These are phyloP conservation scores for Komagataella mondaviorum DNA, from an alignment of 805 yeast genomes.

Conservation along the genomic window DNA sequence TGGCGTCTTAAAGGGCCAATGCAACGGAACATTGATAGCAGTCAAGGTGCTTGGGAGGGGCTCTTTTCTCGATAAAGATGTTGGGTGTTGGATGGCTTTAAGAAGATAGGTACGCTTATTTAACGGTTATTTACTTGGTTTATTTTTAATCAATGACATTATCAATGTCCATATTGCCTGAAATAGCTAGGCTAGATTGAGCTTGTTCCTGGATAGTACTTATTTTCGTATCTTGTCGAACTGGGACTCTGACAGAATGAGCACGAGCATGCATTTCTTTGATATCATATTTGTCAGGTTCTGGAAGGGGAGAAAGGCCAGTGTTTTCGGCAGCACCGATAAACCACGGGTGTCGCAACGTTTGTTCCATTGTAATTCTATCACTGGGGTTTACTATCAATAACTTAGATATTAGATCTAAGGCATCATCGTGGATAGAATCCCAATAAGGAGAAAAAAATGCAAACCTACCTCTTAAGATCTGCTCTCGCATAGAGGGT, in stretches of 20 bases:
- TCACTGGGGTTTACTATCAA: slow-evolving; percentile 38
- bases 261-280: slow-evolving; percentile 6
- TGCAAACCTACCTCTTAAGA: slow-evolving; percentile 50
- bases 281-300: not conserved
- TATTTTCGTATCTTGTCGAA: slow-evolving; percentile 14
- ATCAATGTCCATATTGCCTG: not conserved
- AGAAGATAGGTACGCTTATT: not conserved
- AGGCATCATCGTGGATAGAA: slow-evolving; percentile 45
- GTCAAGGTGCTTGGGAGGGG: not conserved
- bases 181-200: not conserved
- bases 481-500: slow-evolving; percentile 67
- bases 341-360: slow-evolving; percentile 33
- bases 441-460: slow-evolving; percentile 78
- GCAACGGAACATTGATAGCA: not conserved
- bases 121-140: not conserved
- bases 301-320: not conserved
- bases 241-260: slow-evolving; percentile 12
- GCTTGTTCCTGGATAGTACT: slow-evolving; percentile 12
- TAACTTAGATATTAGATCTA: slow-evolving; percentile 52
- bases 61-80: not conserved
- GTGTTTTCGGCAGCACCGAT: slow-evolving; percentile 6
- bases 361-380: slow-evolving; percentile 25
- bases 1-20: not conserved
- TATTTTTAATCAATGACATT: not conserved
- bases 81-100: not conserved